Evolutionary conservation across 257 asterid species (phyloP).

Genomic region (Solanum paucissectum): DNA sequence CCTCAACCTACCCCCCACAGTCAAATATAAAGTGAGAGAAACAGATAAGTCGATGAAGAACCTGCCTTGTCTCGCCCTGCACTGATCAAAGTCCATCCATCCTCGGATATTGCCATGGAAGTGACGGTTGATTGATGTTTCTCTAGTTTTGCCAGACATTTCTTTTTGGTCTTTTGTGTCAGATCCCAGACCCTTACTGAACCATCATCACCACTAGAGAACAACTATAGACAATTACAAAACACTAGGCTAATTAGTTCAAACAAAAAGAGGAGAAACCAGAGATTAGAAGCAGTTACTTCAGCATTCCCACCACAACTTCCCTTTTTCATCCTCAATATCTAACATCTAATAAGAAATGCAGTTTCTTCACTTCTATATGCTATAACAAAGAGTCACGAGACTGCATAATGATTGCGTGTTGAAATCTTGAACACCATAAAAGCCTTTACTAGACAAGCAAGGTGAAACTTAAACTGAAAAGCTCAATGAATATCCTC

Average conservation of each 20-base stretch:
- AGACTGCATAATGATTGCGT: too few relatives aligned
- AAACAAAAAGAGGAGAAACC: background rate
- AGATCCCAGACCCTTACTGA: conserved; percentile 77
- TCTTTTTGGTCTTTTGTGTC: conserved; percentile 25
- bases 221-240: conserved; percentile 39
- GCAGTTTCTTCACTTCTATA: too few relatives aligned
- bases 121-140: conserved; percentile 84
- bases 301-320: background rate
- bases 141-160: conserved; percentile 58
- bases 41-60: background rate
- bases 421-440: too few relatives aligned
- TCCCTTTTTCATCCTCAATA: background rate
- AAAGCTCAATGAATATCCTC: background rate
- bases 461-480: background rate
- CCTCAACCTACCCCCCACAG: background rate
- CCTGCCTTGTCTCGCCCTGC: conserved; percentile 93
- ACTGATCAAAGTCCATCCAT: conserved; percentile 78
- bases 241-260: background rate
- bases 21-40: background rate
- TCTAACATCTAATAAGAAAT: background rate
- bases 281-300: background rate
- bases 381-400: too few relatives aligned
- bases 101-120: conserved; percentile 76
- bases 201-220: conserved; percentile 77
- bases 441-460: background rate